Percentiles rank a stretch among this genome's conserved stretches.
phyloP scores from a whole-genome alignment of 2,329 filamentous ascomycete genomes.

The Cladosporium phlei region DNA sequence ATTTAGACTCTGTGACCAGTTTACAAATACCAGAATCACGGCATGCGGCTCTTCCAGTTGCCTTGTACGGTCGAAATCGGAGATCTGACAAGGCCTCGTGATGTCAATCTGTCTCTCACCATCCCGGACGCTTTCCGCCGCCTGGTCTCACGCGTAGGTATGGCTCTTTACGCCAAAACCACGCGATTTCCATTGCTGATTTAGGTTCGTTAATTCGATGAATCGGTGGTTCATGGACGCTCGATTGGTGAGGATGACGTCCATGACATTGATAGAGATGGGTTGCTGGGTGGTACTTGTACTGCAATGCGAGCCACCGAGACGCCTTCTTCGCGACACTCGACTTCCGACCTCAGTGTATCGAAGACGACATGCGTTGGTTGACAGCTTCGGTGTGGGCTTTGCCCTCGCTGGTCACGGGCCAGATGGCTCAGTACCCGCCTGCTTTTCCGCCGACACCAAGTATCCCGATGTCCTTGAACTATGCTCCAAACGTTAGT shows the following conservation, averaged over 20 bases:
- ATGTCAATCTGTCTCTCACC: neutral
- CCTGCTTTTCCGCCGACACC: constrained; percentile 27
- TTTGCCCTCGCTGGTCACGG: constrained; percentile 1
- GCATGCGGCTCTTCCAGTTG: constrained; percentile 5
- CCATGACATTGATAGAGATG: neutral
- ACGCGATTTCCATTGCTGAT: no score
- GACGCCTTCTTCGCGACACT: neutral
- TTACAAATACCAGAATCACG: constrained; percentile 8
- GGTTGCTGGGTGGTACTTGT: neutral
- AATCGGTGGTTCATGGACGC: no score
- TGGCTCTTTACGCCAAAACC: no score
- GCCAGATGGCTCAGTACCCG: constrained; percentile 25
- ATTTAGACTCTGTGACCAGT: neutral
- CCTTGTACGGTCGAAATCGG: no score
- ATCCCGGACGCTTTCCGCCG: neutral
- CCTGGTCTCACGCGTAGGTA: no score
- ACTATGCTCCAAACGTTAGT: constrained; percentile 26
- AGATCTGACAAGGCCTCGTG: neutral
- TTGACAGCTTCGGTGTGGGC: neutral
- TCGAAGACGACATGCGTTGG: neutral
- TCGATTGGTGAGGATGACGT: neutral
- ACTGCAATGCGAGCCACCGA: neutral
- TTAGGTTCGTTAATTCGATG: neutral
- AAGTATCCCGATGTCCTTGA: constrained; percentile 21
- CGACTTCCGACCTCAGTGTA: neutral